Conservation (phyloP, 768 basidiomycete genomes). For the Trichaptum fuscoviolaceum region DNA sequence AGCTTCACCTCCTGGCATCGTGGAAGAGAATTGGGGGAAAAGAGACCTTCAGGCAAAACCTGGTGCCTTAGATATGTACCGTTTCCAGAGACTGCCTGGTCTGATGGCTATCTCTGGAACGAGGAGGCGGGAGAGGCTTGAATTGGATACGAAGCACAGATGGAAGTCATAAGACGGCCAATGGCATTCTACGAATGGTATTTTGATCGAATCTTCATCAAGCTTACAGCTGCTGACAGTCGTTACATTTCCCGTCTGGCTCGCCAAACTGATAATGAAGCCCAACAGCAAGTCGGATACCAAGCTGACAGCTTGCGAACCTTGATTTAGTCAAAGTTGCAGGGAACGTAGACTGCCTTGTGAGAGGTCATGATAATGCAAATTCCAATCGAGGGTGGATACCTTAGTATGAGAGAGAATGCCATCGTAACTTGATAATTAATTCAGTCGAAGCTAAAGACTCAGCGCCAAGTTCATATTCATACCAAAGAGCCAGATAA, state of each 20-base stretch:
- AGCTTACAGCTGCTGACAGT: not conserved
- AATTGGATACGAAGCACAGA: not conserved
- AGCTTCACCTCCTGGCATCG: not conserved
- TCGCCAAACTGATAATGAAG: not conserved
- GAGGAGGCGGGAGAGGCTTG: not conserved
- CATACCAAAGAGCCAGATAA: not conserved
- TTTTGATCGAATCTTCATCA: not conserved
- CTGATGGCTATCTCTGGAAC: not conserved
- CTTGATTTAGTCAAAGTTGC: not conserved
- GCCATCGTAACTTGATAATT: not conserved
- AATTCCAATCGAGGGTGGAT: not conserved
- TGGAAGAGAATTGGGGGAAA: not conserved
- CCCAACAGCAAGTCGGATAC: not conserved
- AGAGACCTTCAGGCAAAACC: not conserved
- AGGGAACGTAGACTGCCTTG: not conserved
- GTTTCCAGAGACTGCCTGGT: not conserved
- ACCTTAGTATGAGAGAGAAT: not conserved
- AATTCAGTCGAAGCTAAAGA: no score
- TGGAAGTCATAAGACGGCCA: not conserved
- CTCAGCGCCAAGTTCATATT: not conserved
- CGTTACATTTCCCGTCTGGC: not conserved
- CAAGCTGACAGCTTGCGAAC: not conserved
- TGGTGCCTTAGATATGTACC: not conserved
- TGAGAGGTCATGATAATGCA: not conserved
- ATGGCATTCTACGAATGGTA: not conserved